phyloP scores from a whole-genome alignment of 768 basidiomycete genomes.

The Tulasnella sp. region DNA sequence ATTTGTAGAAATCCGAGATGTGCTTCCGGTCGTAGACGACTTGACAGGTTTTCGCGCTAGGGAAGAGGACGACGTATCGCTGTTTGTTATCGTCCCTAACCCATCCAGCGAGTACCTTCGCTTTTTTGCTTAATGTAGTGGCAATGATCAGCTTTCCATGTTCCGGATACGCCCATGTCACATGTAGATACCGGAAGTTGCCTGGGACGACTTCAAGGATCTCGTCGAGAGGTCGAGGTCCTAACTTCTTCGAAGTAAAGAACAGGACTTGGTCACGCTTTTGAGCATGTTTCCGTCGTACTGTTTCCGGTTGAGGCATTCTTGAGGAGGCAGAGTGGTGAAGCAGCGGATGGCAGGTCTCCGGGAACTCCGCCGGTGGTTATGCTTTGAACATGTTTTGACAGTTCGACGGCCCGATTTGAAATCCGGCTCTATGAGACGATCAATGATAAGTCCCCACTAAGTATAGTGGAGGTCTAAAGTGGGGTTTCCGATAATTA shows the following conservation, averaged over 20 bases:
- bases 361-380: neutral
- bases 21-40: neutral
- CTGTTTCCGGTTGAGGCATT: neutral
- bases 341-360: neutral
- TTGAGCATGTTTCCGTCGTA: neutral
- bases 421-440: neutral
- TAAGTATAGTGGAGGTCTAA: neutral
- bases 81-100: neutral
- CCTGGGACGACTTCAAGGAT: neutral
- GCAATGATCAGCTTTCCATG: neutral
- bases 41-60: neutral
- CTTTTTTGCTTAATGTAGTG: neutral
- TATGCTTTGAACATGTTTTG: neutral
- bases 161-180: neutral
- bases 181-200: neutral
- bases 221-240: slow-evolving; percentile 1
- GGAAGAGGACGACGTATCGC: slow-evolving; percentile 7
- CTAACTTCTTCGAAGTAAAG: neutral
- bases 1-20: neutral
- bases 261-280: neutral
- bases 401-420: neutral
- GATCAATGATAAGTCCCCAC: neutral
- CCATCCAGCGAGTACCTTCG: neutral
- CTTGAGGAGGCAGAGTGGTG: neutral
- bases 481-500: neutral